Evolutionary conservation across 345 rosid species (phyloP).

Genomic region (Noccaea bulbosa): DNA sequence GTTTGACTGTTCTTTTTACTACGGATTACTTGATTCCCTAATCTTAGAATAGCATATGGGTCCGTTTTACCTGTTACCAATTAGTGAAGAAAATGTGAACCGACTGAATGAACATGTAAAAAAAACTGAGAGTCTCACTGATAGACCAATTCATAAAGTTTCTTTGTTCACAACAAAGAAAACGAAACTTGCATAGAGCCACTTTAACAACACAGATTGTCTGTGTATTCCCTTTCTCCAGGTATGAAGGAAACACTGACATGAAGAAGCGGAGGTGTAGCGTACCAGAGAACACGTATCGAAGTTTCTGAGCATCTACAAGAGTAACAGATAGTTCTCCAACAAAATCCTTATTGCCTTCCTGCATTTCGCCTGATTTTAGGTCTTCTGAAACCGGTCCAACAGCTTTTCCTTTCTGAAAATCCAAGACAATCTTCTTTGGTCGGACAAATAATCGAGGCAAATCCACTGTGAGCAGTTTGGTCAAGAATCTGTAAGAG

Average conservation of each 20-base stretch:
- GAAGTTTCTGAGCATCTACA: constrained; percentile 92
- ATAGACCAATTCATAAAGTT: no score
- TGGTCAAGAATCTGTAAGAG: constrained; percentile 78
- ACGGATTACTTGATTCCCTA: constrained; percentile 85
- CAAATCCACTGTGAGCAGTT: constrained; percentile 92
- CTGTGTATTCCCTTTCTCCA: not conserved
- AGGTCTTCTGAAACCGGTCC: constrained; percentile 76
- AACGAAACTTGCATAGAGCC: no score
- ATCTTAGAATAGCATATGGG: constrained; percentile 83
- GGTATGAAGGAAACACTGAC: not conserved
- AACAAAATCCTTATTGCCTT: constrained; percentile 85
- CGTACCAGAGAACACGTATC: constrained; percentile 75
- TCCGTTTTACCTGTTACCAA: constrained; percentile 82
- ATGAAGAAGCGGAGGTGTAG: constrained; percentile 1
- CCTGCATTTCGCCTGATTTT: constrained; percentile 83
- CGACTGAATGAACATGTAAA: constrained; percentile 22
- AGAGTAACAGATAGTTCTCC: constrained; percentile 96
- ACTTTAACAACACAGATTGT: constrained; percentile 4
- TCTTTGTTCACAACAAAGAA: no score
- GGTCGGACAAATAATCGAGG: constrained; percentile 95
- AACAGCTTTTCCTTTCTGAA: constrained; percentile 90
- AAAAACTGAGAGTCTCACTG: no score
- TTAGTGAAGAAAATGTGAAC: constrained; percentile 22
- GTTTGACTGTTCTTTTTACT: constrained; percentile 99
- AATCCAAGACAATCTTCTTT: constrained; percentile 97